Percentiles rank a stretch among this genome's conserved stretches.
phyloP scores from a whole-genome alignment of 495 filamentous ascomycete genomes.

The Polyplosphaeria fusca region DNA sequence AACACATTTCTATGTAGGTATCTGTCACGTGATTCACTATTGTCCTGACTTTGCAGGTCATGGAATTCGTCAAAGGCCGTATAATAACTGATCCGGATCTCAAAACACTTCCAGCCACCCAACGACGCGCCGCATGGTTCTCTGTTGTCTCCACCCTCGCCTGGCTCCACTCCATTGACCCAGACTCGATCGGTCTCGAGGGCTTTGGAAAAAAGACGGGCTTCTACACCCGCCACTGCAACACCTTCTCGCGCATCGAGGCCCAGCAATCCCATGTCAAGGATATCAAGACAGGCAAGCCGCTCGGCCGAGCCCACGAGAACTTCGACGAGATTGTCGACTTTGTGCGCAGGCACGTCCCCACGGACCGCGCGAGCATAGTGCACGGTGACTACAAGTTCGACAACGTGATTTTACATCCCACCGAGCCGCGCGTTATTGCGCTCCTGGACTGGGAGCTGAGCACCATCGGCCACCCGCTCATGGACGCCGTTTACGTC shows the following conservation, averaged over 20 bases:
- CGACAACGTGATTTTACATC: slow-evolving; percentile 31
- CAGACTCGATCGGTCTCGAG: slow-evolving; percentile 25
- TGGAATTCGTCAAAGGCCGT: slow-evolving; percentile 31
- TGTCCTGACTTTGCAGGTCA: slow-evolving; percentile 13
- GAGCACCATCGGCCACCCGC: slow-evolving; percentile 29
- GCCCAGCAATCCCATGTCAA: slow-evolving; percentile 28
- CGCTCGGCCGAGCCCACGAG: slow-evolving; percentile 25
- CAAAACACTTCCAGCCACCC: slow-evolving; percentile 6
- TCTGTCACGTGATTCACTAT: background rate
- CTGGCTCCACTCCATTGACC: slow-evolving; percentile 30
- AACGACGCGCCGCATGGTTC: slow-evolving; percentile 28
- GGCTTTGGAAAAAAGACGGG: slow-evolving; percentile 31
- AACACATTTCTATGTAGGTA: slow-evolving; percentile 27
- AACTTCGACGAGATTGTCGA: slow-evolving; percentile 30
- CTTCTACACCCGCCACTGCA: slow-evolving; percentile 34
- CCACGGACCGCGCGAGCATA: slow-evolving; percentile 17
- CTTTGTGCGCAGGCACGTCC: slow-evolving; percentile 20
- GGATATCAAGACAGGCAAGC: slow-evolving; percentile 19
- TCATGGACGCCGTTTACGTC: slow-evolving; percentile 30
- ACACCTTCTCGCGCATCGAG: slow-evolving; percentile 33
- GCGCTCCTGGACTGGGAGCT: slow-evolving; percentile 31
- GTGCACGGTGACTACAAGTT: slow-evolving; percentile 33
- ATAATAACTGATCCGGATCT: slow-evolving; percentile 31
- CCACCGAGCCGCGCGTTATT: slow-evolving; percentile 30
- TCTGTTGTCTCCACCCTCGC: slow-evolving; percentile 31